These are phyloP conservation scores for Daldinia bambusicola DNA, from an alignment of 495 filamentous ascomycete genomes.

Conservation along the genomic window DNA sequence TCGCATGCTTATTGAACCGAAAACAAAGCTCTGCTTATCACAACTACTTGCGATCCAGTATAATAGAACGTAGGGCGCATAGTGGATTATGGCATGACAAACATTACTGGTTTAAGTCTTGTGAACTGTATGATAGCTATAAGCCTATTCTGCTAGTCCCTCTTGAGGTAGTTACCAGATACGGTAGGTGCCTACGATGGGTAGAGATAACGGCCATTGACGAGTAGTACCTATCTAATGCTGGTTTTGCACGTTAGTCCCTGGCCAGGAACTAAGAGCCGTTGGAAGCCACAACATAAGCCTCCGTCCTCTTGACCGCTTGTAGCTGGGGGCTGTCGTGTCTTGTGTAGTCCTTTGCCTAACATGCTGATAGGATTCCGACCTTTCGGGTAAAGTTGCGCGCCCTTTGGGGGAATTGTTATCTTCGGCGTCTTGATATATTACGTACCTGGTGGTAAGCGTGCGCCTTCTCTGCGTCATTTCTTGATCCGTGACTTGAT, in stretches of 20 bases:
- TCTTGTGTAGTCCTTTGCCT: conserved; percentile 1
- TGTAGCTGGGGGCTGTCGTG: not conserved
- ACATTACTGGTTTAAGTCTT: conserved; percentile 22
- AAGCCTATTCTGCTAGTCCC: conserved; percentile 24
- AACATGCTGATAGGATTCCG: conserved; percentile 4
- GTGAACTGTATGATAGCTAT: conserved; percentile 13
- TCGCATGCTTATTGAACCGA: conserved; percentile 19
- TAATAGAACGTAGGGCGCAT: conserved; percentile 25
- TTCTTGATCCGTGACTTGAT: conserved; percentile 8
- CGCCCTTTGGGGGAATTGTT: conserved; percentile 30
- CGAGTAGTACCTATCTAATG: conserved; percentile 2
- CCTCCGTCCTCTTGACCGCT: conserved; percentile 10
- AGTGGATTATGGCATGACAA: conserved; percentile 15
- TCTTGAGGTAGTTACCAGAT: conserved; percentile 28
- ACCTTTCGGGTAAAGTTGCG: conserved; percentile 30
- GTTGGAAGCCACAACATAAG: conserved; percentile 3
- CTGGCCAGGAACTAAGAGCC: conserved; percentile 1
- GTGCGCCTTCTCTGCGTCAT: conserved; percentile 29
- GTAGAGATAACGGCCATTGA: conserved; percentile 29
- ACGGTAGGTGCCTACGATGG: conserved; percentile 31
- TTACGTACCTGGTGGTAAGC: conserved; percentile 17
- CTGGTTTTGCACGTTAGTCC: conserved; percentile 8
- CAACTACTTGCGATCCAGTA: conserved; percentile 6
- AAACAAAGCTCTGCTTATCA: conserved; percentile 6
- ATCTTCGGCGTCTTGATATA: conserved; percentile 3